Base-by-base conservation (phyloP, 225 moss, liverwort and hornwort species). In the Anthoceros angustus region DNA sequence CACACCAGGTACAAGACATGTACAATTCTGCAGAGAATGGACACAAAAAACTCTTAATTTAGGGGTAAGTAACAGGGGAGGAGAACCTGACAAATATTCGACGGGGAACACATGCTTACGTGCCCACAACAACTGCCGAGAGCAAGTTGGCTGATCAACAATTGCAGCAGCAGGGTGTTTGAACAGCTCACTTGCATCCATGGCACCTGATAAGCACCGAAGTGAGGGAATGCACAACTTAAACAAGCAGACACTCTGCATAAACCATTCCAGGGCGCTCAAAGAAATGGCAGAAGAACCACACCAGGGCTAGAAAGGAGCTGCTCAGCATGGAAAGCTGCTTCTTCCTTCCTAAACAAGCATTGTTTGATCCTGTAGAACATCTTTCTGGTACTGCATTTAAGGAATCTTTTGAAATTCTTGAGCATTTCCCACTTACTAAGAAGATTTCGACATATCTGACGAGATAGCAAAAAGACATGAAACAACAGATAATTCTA, bases 1-100 rank as follows among this genome's bases (percentile, higher is more conserved):
- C 78, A 75, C 64, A 64, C 73, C 18, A 94, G 71, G 64, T 77
- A 94, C 43, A 68, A 69, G 32, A 69, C 64, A 64, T 94, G 94
- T 40, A 94, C 14, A 14, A 67, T 73, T 77, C 46, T 2, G 5
- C 18, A 48, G 46, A 48, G 46, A 48, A 48, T 48, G 46, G 46
- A 48, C 46, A 48, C 46, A 18, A 6, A 48, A 48, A 2, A 48
- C 46, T 2, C 46, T 2, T 6, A 18, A 48, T 48, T 2, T 48
- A 48, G 46, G 46, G 46, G 46, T 48, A 6, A 48, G 46, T 18
- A 48, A 48, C 46, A 48, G 46, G 18, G 46, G 46, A 48, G 46
- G 46, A 48, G 46, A 48, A 6, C 46, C 5, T 48, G 46, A 48
- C 46, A 48, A 48, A 48, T 48, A 1, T 6, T 48, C 46, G 3